A percentile compares a stretch with the other conserved stretches of the same genome.
Evolutionary conservation across 1,139 yeast species (phyloP).

Genomic region (Candida neerlandica): DNA sequence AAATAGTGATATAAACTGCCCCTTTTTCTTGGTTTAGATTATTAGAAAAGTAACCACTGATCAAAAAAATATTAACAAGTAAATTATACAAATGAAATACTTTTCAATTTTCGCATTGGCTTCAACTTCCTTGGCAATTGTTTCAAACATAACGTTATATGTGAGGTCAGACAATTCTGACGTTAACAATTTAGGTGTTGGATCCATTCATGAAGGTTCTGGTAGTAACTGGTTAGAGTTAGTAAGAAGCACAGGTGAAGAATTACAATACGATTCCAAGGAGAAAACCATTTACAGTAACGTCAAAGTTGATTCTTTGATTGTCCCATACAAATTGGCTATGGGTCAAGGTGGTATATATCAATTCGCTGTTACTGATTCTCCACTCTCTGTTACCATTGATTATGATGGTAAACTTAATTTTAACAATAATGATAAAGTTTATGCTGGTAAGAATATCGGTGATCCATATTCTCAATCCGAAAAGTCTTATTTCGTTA

Average conservation of each 20-base stretch:
- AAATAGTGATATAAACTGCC: too few relatives aligned
- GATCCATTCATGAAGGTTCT: slow-evolving; percentile 55
- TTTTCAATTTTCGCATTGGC: slow-evolving; percentile 19
- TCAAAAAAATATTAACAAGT: too few relatives aligned
- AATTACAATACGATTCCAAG: slow-evolving; percentile 57
- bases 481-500: slow-evolving; percentile 25
- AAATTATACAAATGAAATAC: too few relatives aligned
- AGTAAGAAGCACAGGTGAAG: slow-evolving; percentile 8
- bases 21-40: too few relatives aligned
- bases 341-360: slow-evolving; percentile 4
- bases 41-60: too few relatives aligned
- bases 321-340: not conserved
- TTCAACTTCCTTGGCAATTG: slow-evolving; percentile 25
- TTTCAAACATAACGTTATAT: slow-evolving; percentile 18
- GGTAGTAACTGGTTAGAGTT: slow-evolving; percentile 51
- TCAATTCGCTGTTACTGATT: slow-evolving; percentile 18
- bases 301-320: not conserved
- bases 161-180: slow-evolving; percentile 25
- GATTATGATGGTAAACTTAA: slow-evolving; percentile 25
- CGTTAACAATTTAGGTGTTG: slow-evolving; percentile 31
- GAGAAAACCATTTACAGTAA: slow-evolving; percentile 38
- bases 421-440: slow-evolving; percentile 33
- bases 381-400: slow-evolving; percentile 14
- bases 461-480: slow-evolving; percentile 48
- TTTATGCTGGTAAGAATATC: slow-evolving; percentile 45